Base-by-base conservation (phyloP, 768 basidiomycete genomes). In the Amanita muscaria region DNA sequence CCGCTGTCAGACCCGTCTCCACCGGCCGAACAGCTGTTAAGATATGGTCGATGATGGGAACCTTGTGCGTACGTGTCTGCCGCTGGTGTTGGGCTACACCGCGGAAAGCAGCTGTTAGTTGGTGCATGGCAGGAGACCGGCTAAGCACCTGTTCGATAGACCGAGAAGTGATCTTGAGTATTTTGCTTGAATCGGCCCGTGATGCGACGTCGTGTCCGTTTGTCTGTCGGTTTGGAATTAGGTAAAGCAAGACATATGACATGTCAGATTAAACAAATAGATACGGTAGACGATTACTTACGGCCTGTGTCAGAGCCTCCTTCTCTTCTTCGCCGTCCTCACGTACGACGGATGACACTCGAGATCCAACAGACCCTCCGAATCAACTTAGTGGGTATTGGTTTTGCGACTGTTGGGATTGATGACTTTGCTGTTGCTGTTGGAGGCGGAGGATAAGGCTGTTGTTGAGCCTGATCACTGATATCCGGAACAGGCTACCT, bases 171-270 rank as follows among this genome's bases (percentile, higher is more conserved):
- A 85, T 58, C 3, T 75, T 58, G 50, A 84, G 74, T 5, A 84
- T 56, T 52, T 81, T 83, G 12, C 74, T 77, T 10, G 79, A 69
- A 55, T 88, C 85, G 2, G 84, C 77, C 0, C 86, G 87, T 0
- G 85, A 74, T 3, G 85, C 85, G 19, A 89, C 64, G 83, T 88
- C 8, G 85, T 71, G 51, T 88, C 87, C 3, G 87, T 89, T 59
- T 88, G 83, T 34, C 83, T 72, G 62, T 88, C 86, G 23, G 72
- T 72, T 64, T 85, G 81, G 70, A 89, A 83, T 86, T 89, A 49
- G n/a, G n/a, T n/a, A n/a, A n/a, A n/a, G n/a, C n/a, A n/a, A n/a
- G n/a, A n/a, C n/a, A n/a, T n/a, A n/a, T n/a, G n/a, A n/a, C n/a
- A n/a, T n/a, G n/a, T n/a, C n/a, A n/a, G n/a, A n/a, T n/a, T n/a